Conservation (phyloP, 192 early-diverging fungal species). For the Coemansia sp. region DNA sequence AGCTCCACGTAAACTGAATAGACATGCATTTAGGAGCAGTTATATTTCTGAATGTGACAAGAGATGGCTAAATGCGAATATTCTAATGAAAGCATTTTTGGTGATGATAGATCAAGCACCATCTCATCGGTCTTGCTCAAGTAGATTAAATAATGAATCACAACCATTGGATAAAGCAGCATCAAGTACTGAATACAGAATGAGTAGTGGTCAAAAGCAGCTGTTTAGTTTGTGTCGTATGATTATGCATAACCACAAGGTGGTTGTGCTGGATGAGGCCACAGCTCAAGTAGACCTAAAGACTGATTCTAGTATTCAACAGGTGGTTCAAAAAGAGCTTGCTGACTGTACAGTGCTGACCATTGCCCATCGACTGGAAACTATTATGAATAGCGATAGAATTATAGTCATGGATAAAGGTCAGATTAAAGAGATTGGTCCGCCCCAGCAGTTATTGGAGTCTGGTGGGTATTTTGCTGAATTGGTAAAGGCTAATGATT, state of each 20-base stretch:
- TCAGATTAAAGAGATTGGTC: constrained; percentile 60
- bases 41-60: not conserved
- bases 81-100: not conserved
- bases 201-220: constrained; percentile 60
- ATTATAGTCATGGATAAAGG: constrained; percentile 61
- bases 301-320: no score
- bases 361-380: no score
- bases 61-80: constrained; percentile 37
- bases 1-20: not conserved
- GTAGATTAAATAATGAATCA: not conserved
- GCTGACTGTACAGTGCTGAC: no score
- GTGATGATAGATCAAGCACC: not conserved
- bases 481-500: not conserved
- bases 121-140: not conserved
- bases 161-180: not conserved
- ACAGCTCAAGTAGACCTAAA: no score
- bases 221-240: constrained; percentile 61
- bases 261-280: constrained; percentile 67
- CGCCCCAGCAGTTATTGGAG: constrained; percentile 57
- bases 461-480: constrained; percentile 17
- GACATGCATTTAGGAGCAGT: not conserved
- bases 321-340: no score
- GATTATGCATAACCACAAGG: constrained; percentile 52
- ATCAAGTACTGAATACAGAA: not conserved
- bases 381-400: no score